These are phyloP conservation scores for Bonia amplexicaulis DNA, from an alignment of 176 grass and related monocot genomes.

Conservation along the genomic window DNA sequence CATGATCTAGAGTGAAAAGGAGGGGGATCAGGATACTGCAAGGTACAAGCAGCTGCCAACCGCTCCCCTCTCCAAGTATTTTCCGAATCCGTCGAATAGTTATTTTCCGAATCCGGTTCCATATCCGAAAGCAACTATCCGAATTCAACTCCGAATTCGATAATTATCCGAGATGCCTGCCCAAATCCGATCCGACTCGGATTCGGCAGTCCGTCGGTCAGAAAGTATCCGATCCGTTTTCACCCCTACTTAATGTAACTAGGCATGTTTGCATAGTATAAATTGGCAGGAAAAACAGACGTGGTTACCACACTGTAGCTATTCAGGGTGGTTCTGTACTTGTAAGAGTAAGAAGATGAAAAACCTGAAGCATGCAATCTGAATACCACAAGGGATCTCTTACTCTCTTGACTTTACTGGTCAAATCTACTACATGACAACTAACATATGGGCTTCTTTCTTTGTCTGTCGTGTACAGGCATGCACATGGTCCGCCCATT, in stretches of 20 bases:
- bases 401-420: neutral
- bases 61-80: too few species aligned
- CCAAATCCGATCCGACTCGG: too few species aligned
- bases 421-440: neutral
- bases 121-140: too few species aligned
- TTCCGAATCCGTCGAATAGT: too few species aligned
- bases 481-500: neutral
- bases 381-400: neutral
- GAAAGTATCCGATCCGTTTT: too few species aligned
- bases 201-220: too few species aligned
- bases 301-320: neutral
- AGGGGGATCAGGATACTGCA: too few species aligned
- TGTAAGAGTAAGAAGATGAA: neutral
- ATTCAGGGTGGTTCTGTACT: neutral
- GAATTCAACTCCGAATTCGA: too few species aligned
- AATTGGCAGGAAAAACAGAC: neutral
- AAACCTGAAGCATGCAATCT: constrained; percentile 10
- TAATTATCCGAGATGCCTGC: too few species aligned
- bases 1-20: too few species aligned
- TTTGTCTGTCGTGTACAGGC: neutral
- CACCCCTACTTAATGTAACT: neutral
- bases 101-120: too few species aligned
- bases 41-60: too few species aligned
- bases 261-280: neutral
- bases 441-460: neutral